Percentiles rank a stretch among this genome's conserved stretches.
Conservation (phyloP, 257 asterid genomes). For the Solanum raphanifolium region DNA sequence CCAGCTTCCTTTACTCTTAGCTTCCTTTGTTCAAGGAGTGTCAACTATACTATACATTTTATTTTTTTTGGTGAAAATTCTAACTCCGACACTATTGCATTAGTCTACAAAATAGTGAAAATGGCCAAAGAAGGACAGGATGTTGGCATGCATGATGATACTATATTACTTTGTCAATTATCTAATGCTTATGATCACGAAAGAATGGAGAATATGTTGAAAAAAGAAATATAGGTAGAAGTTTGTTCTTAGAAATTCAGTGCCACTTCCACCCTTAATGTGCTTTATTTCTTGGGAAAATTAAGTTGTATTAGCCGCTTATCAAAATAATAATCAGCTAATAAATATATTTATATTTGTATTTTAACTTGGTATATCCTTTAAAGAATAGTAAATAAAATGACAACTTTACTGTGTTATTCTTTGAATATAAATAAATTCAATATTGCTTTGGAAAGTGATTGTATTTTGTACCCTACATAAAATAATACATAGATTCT, state of each 20-base stretch:
- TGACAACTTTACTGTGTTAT: accelerated
- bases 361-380: no score
- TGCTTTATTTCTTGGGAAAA: background rate
- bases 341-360: no score
- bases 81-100: background rate
- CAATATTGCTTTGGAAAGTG: no score
- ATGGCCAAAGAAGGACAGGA: background rate
- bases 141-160: background rate
- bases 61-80: no score
- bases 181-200: background rate
- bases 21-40: background rate
- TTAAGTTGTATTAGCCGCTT: background rate
- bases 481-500: no score
- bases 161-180: background rate
- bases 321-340: no score
- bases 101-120: background rate
- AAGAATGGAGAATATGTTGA: background rate
- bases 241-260: background rate
- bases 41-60: background rate
- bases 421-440: no score
- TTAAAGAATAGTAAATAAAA: no score
- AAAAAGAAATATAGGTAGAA: background rate
- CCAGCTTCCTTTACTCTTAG: background rate
- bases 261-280: background rate
- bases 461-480: no score